A percentile compares a stretch with the other conserved stretches of the same genome.
These are phyloP conservation scores for Abortiporus biennis DNA, from an alignment of 1,284 basidiomycete species.

Conservation along the genomic window DNA sequence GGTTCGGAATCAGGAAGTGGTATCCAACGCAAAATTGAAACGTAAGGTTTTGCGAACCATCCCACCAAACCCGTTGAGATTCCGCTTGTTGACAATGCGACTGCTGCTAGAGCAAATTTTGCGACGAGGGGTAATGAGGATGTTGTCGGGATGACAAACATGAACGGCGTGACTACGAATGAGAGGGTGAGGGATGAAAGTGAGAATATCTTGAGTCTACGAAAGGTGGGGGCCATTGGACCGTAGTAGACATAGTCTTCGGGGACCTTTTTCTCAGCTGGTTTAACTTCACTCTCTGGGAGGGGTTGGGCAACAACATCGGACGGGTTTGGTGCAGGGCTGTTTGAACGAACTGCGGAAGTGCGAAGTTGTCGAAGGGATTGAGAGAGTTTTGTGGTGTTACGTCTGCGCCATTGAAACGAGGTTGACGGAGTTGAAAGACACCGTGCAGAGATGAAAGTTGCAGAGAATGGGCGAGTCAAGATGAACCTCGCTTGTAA, in stretches of 20 bases:
- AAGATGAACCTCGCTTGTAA: no score
- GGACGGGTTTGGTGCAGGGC: no score
- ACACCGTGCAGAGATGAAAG: no score
- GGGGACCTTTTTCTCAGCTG: no score
- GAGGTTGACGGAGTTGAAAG: no score
- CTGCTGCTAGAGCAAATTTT: constrained; percentile 61
- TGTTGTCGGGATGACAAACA: constrained; percentile 65
- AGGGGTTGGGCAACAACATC: no score
- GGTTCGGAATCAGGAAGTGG: constrained; percentile 28
- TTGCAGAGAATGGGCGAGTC: no score
- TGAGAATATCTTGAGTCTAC: constrained; percentile 79
- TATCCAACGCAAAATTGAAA: constrained; percentile 33
- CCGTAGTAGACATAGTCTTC: constrained; percentile 40
- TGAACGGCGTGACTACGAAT: constrained; percentile 67
- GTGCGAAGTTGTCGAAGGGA: no score
- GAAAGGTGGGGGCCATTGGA: constrained; percentile 67
- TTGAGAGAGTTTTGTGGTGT: no score
- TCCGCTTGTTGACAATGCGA: constrained; percentile 66
- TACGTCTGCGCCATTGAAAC: no score
- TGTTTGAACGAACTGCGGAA: no score
- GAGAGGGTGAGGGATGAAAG: constrained; percentile 73
- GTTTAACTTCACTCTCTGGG: no score
- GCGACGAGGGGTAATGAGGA: constrained; percentile 67
- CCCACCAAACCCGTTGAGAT: constrained; percentile 71
- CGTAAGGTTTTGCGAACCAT: constrained; percentile 60